Conservation (phyloP, 2,329 filamentous ascomycete species). For the Pseudocercospora crystallina region DNA sequence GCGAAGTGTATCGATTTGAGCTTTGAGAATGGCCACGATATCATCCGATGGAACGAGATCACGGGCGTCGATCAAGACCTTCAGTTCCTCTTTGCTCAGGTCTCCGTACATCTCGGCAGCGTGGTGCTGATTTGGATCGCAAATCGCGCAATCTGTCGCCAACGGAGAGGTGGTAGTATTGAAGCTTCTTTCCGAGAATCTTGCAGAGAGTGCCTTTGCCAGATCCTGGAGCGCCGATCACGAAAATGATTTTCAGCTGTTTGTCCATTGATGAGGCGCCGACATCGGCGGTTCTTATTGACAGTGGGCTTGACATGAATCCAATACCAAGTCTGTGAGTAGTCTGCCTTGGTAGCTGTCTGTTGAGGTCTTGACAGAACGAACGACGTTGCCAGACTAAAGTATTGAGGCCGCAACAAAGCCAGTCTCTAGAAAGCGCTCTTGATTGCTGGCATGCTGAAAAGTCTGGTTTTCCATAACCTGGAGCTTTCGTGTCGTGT, state of each 20-base stretch:
- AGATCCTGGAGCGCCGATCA: conserved; percentile 29
- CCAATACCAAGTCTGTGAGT: no score
- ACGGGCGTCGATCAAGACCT: not conserved
- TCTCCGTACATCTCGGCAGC: not conserved
- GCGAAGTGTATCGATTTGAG: not conserved
- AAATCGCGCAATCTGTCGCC: conserved; percentile 8
- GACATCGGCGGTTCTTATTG: no score
- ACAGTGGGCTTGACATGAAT: no score
- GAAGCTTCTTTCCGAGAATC: not conserved
- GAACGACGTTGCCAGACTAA: no score
- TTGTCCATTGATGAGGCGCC: no score
- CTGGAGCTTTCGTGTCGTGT: no score
- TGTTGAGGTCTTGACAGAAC: no score
- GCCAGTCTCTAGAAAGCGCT: no score
- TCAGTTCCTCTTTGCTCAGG: not conserved
- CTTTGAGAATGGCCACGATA: not conserved
- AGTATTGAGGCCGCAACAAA: no score
- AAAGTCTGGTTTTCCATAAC: no score
- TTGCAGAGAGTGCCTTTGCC: conserved; percentile 37
- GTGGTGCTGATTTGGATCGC: not conserved
- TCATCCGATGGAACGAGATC: not conserved
- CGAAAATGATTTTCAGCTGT: conserved; percentile 3
- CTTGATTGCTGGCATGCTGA: no score
- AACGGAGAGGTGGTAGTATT: conserved; percentile 9
- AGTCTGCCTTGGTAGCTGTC: no score